Evolutionary conservation across 192 early-diverging fungal species (phyloP).

Genomic region (Coemansia sp.): DNA sequence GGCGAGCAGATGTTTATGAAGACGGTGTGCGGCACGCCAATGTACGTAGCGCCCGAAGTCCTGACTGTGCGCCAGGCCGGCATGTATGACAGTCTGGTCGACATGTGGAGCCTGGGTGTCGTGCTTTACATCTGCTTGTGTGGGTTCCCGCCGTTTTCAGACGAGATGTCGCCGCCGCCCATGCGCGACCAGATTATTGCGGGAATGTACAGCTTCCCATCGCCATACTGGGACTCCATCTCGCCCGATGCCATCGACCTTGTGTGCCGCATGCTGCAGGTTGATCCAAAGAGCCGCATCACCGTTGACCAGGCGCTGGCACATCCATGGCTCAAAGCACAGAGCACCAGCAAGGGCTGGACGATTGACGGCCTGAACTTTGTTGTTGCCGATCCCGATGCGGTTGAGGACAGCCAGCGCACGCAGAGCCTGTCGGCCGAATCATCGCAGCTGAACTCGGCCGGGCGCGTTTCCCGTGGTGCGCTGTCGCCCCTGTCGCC

Average conservation of each 20-base stretch:
- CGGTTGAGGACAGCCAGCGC: conserved; percentile 39
- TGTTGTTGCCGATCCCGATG: conserved; percentile 39
- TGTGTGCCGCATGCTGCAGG: conserved; percentile 51
- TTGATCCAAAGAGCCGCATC: conserved; percentile 51
- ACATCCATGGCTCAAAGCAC: conserved; percentile 56
- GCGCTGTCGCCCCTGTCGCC: conserved; percentile 14
- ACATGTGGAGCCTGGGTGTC: conserved; percentile 94
- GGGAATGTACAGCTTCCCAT: conserved; percentile 73
- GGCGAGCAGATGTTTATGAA: conserved; percentile 64
- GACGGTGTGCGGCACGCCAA: conserved; percentile 92
- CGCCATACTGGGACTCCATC: conserved; percentile 76
- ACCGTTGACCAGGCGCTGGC: conserved; percentile 54
- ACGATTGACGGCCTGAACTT: conserved; percentile 28
- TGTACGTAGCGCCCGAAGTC: conserved; percentile 90
- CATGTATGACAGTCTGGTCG: conserved; percentile 71
- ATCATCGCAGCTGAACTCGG: conserved; percentile 28
- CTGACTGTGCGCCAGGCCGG: conserved; percentile 71
- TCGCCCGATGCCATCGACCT: conserved; percentile 60
- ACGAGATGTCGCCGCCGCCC: conserved; percentile 57
- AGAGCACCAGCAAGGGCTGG: conserved; percentile 25
- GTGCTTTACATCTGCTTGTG: conserved; percentile 93
- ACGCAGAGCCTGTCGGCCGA: conserved; percentile 47
- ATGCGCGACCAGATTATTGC: conserved; percentile 65
- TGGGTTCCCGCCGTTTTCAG: conserved; percentile 84
- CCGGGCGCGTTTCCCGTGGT: not conserved